Conservation (phyloP, 2,329 filamentous ascomycete genomes). For the Berkeleyomyces rouxiae region DNA sequence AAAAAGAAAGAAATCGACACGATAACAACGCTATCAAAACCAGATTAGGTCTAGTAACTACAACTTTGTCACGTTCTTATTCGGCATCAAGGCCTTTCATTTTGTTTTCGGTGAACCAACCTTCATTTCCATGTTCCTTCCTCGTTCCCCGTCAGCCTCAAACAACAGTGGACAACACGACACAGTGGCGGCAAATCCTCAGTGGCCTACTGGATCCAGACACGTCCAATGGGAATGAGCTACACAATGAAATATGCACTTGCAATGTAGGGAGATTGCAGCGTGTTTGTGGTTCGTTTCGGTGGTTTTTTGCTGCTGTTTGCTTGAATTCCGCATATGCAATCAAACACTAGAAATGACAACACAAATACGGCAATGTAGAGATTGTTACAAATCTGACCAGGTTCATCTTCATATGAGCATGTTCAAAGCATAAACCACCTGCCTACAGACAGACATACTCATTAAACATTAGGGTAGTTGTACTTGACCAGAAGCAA, state of each 20-base stretch:
- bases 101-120: background rate
- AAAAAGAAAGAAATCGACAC: background rate
- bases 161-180: background rate
- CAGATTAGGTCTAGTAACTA: background rate
- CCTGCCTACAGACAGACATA: background rate
- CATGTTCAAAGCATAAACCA: background rate
- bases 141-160: background rate
- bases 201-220: background rate
- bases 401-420: background rate
- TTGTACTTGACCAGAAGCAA: background rate
- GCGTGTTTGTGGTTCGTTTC: background rate
- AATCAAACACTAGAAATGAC: too few species aligned
- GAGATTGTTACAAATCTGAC: too few species aligned
- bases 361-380: too few species aligned
- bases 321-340: background rate
- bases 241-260: background rate
- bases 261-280: background rate
- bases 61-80: background rate
- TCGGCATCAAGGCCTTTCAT: background rate
- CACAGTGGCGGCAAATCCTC: background rate
- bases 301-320: background rate
- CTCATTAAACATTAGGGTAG: too few species aligned
- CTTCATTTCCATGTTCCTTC: background rate
- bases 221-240: background rate
- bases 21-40: background rate